Evolutionary conservation across 306 rosid species (phyloP).

Genomic region (Macrotyloma uniflorum): DNA sequence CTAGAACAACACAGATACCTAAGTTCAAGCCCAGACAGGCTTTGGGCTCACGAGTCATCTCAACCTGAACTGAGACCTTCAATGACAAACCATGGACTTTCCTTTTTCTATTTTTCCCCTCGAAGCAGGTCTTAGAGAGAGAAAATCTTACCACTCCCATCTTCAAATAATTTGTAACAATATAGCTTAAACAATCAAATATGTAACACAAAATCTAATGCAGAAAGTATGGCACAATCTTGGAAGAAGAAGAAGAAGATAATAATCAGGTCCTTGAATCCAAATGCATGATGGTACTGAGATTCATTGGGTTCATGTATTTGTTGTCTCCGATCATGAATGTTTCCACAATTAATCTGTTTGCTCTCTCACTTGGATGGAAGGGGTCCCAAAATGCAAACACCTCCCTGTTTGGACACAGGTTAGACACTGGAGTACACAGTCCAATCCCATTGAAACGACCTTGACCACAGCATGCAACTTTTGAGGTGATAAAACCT

Average conservation of each 20-base stretch:
- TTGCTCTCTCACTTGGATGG: slow-evolving; percentile 59
- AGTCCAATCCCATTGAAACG: slow-evolving; percentile 59
- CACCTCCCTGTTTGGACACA: slow-evolving; percentile 52
- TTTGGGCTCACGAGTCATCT: no score
- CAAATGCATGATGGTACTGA: slow-evolving; percentile 51
- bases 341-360: slow-evolving; percentile 43
- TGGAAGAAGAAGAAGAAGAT: neutral
- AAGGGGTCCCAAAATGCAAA: slow-evolving; percentile 60
- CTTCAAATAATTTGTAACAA: slow-evolving; percentile 1
- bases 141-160: neutral
- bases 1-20: neutral
- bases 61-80: neutral
- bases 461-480: slow-evolving; percentile 68
- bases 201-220: slow-evolving; percentile 7
- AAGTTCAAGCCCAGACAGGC: neutral
- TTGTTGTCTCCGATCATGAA: slow-evolving; percentile 51
- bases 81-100: neutral
- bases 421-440: slow-evolving; percentile 48
- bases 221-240: neutral
- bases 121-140: neutral
- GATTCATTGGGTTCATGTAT: slow-evolving; percentile 62
- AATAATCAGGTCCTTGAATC: slow-evolving; percentile 41
- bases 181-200: slow-evolving; percentile 9
- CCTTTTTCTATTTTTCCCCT: no score
- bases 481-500: slow-evolving; percentile 57